Base-by-base conservation (phyloP, 2,329 filamentous ascomycete species). In the Dothiorella sarmentorum region DNA sequence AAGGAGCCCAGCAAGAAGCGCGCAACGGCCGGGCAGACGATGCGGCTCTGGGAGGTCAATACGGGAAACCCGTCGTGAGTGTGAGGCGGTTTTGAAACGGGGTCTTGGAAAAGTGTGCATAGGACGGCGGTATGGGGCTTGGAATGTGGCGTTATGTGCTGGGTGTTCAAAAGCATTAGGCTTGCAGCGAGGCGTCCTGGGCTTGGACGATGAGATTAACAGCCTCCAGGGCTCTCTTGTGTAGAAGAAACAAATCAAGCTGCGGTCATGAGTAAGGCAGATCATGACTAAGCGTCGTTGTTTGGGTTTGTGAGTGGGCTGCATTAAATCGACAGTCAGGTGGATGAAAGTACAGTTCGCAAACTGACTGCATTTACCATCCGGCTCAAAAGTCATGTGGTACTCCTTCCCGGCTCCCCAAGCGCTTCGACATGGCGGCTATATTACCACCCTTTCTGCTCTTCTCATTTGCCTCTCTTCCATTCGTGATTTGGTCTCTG, bases 1-100 rank as follows among this genome's bases (percentile, higher is more conserved):
- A 56, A 43, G 38, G 56, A 51, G 18, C 38, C 56, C 15, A 52
- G 44, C 45, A 51, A 52, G 35, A 58, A 58, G 45, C 45, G 56
- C 17, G 27, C 45, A 7, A 52, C 27, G 26, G 44, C 42, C 24
- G 56, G 56, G 1, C 56, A 58, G 44, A 58, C 56, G 26, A 58
- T 58, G 56, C 37, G 56, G 6, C 9, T 58, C 26, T 58, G 56
- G 56, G 56, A 58, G 7, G 17, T 58, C 13, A 47, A 58, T 13
- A 15, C 31, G 7, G 35, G 33, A n/a, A 29, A 53, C 17, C 11
- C 15, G 24, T 24, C n/a, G 15, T 31, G 18, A 17, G 18, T 18
- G 20, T 4, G 7, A 7, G 18, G 26, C 10, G 31, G 20, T 7
- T 26, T 2, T 17, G 31, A 15, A 4, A 22, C 7, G 9, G 18